A percentile compares a stretch with the other conserved stretches of the same genome.
phyloP scores from a whole-genome alignment of 2,329 filamentous ascomycete genomes.

The Fusarium buharicum region DNA sequence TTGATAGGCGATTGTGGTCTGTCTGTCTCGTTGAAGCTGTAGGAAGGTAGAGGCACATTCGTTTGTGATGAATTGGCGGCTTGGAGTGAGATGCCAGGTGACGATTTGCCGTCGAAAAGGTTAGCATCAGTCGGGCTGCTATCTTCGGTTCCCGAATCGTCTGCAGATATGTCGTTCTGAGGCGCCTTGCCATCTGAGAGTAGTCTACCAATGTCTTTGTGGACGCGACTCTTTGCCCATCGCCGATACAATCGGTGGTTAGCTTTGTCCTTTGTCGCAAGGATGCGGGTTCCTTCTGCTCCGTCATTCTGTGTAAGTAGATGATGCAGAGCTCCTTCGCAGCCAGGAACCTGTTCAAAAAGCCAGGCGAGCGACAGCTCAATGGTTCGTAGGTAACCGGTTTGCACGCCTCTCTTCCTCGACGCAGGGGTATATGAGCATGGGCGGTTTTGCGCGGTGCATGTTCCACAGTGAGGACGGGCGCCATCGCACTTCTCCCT shows the following conservation, averaged over 20 bases:
- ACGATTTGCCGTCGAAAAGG: conserved; percentile 34
- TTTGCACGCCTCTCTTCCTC: conserved; percentile 81
- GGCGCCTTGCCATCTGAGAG: conserved; percentile 59
- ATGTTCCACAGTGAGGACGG: conserved; percentile 74
- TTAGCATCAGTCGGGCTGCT: conserved; percentile 37
- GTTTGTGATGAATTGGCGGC: conserved; percentile 23
- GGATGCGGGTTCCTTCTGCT: conserved; percentile 54
- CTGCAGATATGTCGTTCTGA: conserved; percentile 50
- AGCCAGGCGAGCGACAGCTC: conserved; percentile 75
- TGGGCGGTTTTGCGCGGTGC: conserved; percentile 68
- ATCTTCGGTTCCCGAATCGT: conserved; percentile 49
- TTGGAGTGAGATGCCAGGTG: conserved; percentile 35
- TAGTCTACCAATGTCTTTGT: conserved; percentile 70
- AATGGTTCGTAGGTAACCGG: conserved; percentile 80
- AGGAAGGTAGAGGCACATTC: conserved; percentile 6
- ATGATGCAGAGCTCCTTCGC: conserved; percentile 66
- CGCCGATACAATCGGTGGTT: conserved; percentile 68
- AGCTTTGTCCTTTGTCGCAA: conserved; percentile 63
- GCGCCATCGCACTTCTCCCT: conserved; percentile 79
- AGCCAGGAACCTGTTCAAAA: conserved; percentile 69
- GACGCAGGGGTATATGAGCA: conserved; percentile 79
- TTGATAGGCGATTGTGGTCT: conserved; percentile 28
- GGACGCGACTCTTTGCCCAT: conserved; percentile 72
- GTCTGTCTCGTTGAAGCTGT: conserved; percentile 14
- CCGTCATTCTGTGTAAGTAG: conserved; percentile 61